These are phyloP conservation scores for Chlorella sp. DNA, from an alignment of 139 green algal species.

Conservation along the genomic window DNA sequence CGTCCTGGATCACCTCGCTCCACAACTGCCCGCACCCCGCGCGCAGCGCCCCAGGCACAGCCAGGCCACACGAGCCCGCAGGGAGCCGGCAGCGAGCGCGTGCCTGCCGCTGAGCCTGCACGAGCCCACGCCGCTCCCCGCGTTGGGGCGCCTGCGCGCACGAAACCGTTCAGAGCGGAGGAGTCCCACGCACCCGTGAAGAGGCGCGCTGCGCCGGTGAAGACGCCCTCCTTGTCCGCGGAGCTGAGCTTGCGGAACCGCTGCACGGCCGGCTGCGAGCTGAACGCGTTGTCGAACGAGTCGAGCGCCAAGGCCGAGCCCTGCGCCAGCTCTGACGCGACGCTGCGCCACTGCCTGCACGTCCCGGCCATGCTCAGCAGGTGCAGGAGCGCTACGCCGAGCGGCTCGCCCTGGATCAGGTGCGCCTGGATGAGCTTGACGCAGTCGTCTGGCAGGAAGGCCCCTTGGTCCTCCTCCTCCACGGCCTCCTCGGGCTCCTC, in stretches of 20 bases:
- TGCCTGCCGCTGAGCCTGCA: neutral
- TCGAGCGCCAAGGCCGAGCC: slow-evolving; percentile 37
- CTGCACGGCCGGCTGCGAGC: slow-evolving; percentile 24
- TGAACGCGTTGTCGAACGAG: slow-evolving; percentile 38
- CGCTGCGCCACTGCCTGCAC: slow-evolving; percentile 41
- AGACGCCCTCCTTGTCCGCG: slow-evolving; percentile 31
- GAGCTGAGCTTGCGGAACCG: slow-evolving; percentile 23
- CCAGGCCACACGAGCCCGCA: too few relatives aligned
- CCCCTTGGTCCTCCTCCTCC: neutral
- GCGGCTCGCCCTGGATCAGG: slow-evolving; percentile 4
- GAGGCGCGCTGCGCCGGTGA: slow-evolving; percentile 28
- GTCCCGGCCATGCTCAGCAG: slow-evolving; percentile 42
- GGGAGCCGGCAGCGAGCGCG: neutral
- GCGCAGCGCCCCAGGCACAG: too few relatives aligned
- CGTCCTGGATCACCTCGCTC: too few relatives aligned
- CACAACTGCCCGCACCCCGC: too few relatives aligned
- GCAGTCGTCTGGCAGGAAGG: slow-evolving; percentile 1
- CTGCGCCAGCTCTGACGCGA: slow-evolving; percentile 22
- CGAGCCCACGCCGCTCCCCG: too few relatives aligned
- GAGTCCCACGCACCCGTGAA: slow-evolving; percentile 24
- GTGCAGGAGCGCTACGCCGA: slow-evolving; percentile 18
- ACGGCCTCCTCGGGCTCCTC: neutral
- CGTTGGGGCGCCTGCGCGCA: neutral
- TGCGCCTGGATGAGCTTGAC: slow-evolving; percentile 11
- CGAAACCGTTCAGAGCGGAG: neutral